These are phyloP conservation scores for Phaeosphaeriaceae sp. DNA, from an alignment of 2,329 filamentous ascomycete species.

Conservation along the genomic window DNA sequence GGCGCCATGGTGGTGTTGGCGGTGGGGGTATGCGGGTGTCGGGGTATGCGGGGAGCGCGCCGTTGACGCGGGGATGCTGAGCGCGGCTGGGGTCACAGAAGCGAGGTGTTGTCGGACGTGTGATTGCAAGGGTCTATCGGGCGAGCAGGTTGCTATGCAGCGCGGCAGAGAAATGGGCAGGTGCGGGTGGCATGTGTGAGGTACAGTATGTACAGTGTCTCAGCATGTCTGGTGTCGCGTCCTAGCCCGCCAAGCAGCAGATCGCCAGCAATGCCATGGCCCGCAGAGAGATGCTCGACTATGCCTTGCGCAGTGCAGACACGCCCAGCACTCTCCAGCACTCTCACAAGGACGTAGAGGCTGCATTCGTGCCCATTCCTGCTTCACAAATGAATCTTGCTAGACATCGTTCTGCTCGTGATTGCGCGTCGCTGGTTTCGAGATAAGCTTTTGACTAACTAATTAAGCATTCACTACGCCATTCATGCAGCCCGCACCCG, in stretches of 20 bases:
- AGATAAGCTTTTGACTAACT: neutral
- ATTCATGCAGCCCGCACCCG: constrained; percentile 13
- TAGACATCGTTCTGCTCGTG: neutral
- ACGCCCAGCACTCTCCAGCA: neutral
- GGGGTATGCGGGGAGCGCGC: constrained; percentile 16
- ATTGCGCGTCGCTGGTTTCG: neutral
- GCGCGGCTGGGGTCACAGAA: neutral
- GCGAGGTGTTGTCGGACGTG: neutral
- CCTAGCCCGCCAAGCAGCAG: neutral
- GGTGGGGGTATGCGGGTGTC: constrained; percentile 4
- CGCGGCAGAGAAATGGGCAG: neutral
- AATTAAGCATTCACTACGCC: constrained; percentile 39
- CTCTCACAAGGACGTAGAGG: neutral
- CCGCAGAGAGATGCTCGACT: neutral
- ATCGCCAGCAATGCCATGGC: neutral
- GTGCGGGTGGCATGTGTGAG: neutral
- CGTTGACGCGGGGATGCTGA: neutral
- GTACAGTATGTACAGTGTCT: neutral
- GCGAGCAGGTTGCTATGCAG: neutral
- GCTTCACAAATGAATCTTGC: neutral
- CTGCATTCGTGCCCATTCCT: neutral
- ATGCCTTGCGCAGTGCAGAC: neutral
- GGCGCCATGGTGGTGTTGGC: constrained; percentile 38
- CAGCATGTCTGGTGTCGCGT: neutral
- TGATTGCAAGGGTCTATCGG: neutral